Evolutionary conservation across 2,329 filamentous ascomycete genomes (phyloP), one percentile per base, ranked within the genome.

Genomic region (Ophiobolus disseminans): DNA sequence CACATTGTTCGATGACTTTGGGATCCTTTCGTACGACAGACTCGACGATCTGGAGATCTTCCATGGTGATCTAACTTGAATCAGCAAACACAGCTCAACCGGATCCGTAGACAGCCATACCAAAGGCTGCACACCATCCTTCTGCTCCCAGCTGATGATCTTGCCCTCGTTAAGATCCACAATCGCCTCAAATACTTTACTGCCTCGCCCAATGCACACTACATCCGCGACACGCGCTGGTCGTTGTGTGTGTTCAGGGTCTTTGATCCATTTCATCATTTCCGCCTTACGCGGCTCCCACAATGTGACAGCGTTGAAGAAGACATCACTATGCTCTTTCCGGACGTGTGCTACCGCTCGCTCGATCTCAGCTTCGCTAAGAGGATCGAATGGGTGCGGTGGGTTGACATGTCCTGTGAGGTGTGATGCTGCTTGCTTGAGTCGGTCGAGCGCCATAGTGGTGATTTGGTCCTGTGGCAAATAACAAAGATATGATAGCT

Each of bases 1-100:
- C 83, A 66, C 92, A 97, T 73, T 96, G 91, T 74, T 96, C 90
- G 58, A 96, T 94, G 51, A 96, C 91, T 63, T 88, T 89, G 11
- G 89, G 84, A 67, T 96, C 90, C 62, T 85, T 86, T 57, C 91
- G 84, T 50, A 86, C 84, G 36, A 92, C 76, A 47, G 82, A 80
- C 74, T 97, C 92, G 1, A 96, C 91, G 45, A 85, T 81, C 62
- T 91, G 84, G 26, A 96, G 80, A 70, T 96, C 92, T 68, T 96
- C 91, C 84, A 95, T 91, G 0, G 90, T 96, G 68, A 96, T 95
- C 85, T 88, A 19, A 26, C 13, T 26, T 23, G 3, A 3, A 14
- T 16, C 4, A 2, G 2, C 3, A 17, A 7, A 23, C 11, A 5
- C 2, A 5, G 1, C 10, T 30, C 32, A n/a, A n/a, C n/a, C n/a